Evolutionary conservation across 371 early-diverging fungal species (phyloP).

Genomic region (Mucor ambiguus): DNA sequence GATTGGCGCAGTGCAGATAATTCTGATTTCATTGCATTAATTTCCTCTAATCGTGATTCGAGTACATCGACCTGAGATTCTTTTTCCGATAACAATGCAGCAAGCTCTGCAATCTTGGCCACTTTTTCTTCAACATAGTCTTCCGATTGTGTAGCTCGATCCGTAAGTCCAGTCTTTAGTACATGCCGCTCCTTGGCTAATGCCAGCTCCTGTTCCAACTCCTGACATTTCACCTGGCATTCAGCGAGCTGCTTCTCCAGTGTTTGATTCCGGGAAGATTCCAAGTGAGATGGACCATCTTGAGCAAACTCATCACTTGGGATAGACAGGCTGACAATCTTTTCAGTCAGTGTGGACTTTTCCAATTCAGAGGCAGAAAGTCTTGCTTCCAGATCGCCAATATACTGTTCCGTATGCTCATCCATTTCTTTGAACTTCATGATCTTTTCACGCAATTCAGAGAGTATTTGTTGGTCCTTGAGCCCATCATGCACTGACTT

Average conservation of each 20-base stretch:
- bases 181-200: conserved; percentile 4
- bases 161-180: background rate
- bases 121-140: background rate
- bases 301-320: background rate
- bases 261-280: background rate
- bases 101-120: conserved; percentile 8
- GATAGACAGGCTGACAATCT: background rate
- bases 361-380: conserved; percentile 23
- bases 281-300: background rate
- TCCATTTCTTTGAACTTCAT: conserved; percentile 11
- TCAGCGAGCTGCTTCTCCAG: conserved; percentile 17
- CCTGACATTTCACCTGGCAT: conserved; percentile 21
- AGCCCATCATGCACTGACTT: conserved; percentile 10
- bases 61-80: conserved; percentile 21
- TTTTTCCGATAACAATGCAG: conserved; percentile 16
- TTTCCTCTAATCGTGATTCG: conserved; percentile 26
- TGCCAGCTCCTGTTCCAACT: conserved; percentile 20
- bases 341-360: conserved; percentile 16
- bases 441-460: conserved; percentile 40
- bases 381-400: conserved; percentile 43
- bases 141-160: conserved; percentile 13
- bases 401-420: conserved; percentile 49
- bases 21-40: conserved; percentile 28
- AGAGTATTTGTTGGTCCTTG: conserved; percentile 34
- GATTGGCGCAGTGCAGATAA: conserved; percentile 21